Percentiles rank a stretch among this genome's conserved stretches.
These are phyloP conservation scores for Urochloa ruziziensis DNA, from an alignment of 176 grass and related monocot genomes.

Conservation along the genomic window DNA sequence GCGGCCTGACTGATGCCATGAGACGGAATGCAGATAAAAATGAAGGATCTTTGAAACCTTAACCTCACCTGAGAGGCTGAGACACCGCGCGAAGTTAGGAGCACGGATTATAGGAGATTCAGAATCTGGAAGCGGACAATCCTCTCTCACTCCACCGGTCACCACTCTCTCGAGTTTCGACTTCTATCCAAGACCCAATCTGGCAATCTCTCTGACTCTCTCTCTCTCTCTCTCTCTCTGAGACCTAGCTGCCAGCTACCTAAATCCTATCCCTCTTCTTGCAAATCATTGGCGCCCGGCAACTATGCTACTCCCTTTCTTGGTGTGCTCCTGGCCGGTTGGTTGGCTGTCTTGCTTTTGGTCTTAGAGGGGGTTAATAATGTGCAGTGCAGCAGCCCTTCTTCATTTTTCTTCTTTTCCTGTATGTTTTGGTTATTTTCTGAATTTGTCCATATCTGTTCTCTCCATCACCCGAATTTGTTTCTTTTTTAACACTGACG, in stretches of 20 bases:
- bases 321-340: constrained; percentile 5
- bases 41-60: constrained; percentile 24
- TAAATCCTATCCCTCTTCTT: constrained; percentile 26
- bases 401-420: background rate
- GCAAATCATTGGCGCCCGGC: constrained; percentile 38
- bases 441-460: constrained; percentile 1
- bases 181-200: constrained; percentile 20
- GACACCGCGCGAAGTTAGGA: background rate
- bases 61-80: constrained; percentile 39
- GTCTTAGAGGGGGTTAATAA: constrained; percentile 22
- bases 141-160: background rate
- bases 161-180: background rate
- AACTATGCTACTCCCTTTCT: background rate
- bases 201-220: background rate
- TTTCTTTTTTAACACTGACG: background rate
- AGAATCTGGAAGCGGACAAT: constrained; percentile 38
- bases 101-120: constrained; percentile 25
- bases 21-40: background rate
- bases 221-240: constrained; percentile 4
- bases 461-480: background rate
- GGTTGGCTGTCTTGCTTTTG: constrained; percentile 11
- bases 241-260: background rate
- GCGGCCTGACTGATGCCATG: background rate
- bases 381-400: background rate
- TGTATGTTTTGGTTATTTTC: constrained; percentile 5